A percentile compares a stretch with the other conserved stretches of the same genome.
These are phyloP conservation scores for Tremella fuciformis DNA, from an alignment of 768 basidiomycete genomes.

Conservation along the genomic window DNA sequence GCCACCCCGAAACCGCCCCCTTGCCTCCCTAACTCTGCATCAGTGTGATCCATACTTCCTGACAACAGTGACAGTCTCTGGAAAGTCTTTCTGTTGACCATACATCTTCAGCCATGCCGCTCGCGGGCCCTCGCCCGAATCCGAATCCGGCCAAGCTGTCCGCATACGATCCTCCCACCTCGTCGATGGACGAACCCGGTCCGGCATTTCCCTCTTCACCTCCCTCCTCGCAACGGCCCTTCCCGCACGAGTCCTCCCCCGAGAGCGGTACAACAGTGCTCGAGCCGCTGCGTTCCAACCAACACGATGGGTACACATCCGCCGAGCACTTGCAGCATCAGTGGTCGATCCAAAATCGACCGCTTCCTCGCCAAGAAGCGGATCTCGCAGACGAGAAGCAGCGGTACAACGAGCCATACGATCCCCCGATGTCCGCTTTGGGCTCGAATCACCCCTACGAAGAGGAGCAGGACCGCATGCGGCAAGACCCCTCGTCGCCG, in stretches of 20 bases:
- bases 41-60: too few relatives aligned
- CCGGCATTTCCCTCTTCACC: neutral
- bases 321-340: neutral
- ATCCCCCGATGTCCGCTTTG: neutral
- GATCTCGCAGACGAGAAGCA: too few relatives aligned
- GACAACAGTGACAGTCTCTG: too few relatives aligned
- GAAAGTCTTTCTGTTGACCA: too few relatives aligned
- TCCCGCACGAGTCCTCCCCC: neutral
- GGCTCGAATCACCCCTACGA: neutral
- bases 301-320: neutral
- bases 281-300: neutral
- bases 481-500: constrained; percentile 12
- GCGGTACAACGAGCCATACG: constrained; percentile 25
- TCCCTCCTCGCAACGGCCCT: constrained; percentile 2
- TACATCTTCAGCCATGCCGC: neutral
- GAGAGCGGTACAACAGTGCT: constrained; percentile 2
- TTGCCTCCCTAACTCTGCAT: too few relatives aligned
- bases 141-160: neutral
- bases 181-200: neutral
- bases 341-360: neutral
- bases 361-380: too few relatives aligned
- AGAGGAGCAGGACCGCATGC: neutral
- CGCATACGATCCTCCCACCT: neutral
- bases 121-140: neutral
- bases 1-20: too few relatives aligned